These are phyloP conservation scores for Penicillium bialowiezense DNA, from an alignment of 495 filamentous ascomycete species.

Conservation along the genomic window DNA sequence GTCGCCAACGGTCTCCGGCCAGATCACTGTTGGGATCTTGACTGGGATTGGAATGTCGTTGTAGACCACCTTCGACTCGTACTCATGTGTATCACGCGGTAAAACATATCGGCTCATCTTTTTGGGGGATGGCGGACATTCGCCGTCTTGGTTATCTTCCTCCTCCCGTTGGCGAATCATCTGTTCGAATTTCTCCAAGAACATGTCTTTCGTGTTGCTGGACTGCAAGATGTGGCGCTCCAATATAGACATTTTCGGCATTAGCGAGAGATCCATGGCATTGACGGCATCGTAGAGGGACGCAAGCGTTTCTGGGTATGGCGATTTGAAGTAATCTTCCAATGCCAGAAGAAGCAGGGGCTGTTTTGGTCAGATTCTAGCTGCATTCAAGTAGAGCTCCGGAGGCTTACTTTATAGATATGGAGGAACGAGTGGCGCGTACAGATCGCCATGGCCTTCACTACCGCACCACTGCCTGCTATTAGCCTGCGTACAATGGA, in stretches of 20 bases:
- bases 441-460: slow-evolving; percentile 99
- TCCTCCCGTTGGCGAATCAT: slow-evolving; percentile 73
- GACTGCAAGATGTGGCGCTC: slow-evolving; percentile 85
- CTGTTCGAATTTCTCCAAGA: slow-evolving; percentile 94
- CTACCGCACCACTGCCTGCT: slow-evolving; percentile 72
- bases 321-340: slow-evolving; percentile 95
- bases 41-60: slow-evolving; percentile 94
- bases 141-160: slow-evolving; percentile 39
- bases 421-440: slow-evolving; percentile 97
- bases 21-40: slow-evolving; percentile 88
- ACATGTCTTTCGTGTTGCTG: slow-evolving; percentile 92
- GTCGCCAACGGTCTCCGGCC: slow-evolving; percentile 94
- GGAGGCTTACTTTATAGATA: slow-evolving; percentile 80
- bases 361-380: slow-evolving; percentile 42
- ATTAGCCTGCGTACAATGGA: background rate
- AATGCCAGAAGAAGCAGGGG: slow-evolving; percentile 91
- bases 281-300: slow-evolving; percentile 91
- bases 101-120: slow-evolving; percentile 56
- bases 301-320: slow-evolving; percentile 84
- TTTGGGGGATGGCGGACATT: slow-evolving; percentile 45
- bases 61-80: slow-evolving; percentile 91
- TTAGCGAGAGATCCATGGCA: slow-evolving; percentile 90
- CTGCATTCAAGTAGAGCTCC: background rate
- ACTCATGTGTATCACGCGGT: slow-evolving; percentile 94
- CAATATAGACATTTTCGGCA: slow-evolving; percentile 80